Evolutionary conservation across 78 protist genomes (phyloP).

Genomic region (Emiliania huxleyi): DNA sequence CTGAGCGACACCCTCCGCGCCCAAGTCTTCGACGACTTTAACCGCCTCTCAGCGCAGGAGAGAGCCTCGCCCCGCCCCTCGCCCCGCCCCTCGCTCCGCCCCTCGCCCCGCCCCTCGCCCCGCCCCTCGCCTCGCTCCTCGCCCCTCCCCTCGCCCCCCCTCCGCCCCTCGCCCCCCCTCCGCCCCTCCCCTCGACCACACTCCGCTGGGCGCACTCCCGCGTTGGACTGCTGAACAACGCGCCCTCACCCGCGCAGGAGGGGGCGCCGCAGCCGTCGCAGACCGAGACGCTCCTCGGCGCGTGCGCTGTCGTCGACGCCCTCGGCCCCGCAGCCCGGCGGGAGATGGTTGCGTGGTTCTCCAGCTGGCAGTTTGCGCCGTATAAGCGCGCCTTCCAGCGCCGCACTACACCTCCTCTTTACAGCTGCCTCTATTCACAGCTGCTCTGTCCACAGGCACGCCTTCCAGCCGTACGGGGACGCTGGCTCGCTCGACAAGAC

Average conservation of each 20-base stretch:
- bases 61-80: not conserved
- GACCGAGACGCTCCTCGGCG: not conserved
- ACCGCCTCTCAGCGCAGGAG: not conserved
- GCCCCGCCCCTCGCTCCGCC: no score
- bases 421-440: no score
- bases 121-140: no score
- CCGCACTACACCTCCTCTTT: not conserved
- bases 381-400: not conserved
- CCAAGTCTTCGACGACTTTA: constrained; percentile 16
- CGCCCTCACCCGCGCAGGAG: not conserved
- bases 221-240: no score
- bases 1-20: no score
- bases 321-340: not conserved
- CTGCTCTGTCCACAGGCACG: not conserved
- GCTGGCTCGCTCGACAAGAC: not conserved
- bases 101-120: no score
- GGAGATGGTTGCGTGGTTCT: not conserved
- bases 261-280: not conserved
- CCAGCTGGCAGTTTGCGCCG: not conserved
- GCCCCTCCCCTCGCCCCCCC: no score
- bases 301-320: constrained; percentile 32
- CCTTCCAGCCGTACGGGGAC: not conserved
- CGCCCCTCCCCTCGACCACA: no score
- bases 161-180: no score
- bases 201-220: no score